Conservation (phyloP, 2,329 filamentous ascomycete species). For the Coleophoma cylindrospora region DNA sequence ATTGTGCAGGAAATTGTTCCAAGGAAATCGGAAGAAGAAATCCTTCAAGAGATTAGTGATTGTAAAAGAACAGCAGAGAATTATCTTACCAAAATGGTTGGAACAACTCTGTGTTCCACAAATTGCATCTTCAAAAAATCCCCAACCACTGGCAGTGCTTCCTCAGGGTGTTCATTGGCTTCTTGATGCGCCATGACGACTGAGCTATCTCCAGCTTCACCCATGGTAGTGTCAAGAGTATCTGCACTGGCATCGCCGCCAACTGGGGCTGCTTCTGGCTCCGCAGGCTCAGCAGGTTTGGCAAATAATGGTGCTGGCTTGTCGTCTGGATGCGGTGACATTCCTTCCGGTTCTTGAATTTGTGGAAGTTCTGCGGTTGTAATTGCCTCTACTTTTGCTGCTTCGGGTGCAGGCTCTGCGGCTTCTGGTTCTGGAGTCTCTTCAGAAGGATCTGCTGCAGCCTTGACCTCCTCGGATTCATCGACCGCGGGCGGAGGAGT, state of each 20-base stretch:
- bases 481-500: constrained; percentile 17
- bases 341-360: constrained; percentile 14
- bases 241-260: constrained; percentile 9
- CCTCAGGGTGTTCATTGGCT: constrained; percentile 7
- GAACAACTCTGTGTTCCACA: constrained; percentile 89
- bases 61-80: neutral
- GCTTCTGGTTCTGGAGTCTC: constrained; percentile 16
- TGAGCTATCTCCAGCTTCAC: constrained; percentile 24
- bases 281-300: constrained; percentile 3
- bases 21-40: constrained; percentile 97
- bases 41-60: constrained; percentile 47
- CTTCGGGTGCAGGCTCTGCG: constrained; percentile 6
- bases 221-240: constrained; percentile 26
- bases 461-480: constrained; percentile 10
- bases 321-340: constrained; percentile 59
- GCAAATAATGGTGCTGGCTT: constrained; percentile 63
- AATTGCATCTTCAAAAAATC: constrained; percentile 96
- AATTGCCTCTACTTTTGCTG: constrained; percentile 2
- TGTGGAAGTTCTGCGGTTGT: constrained; percentile 5
- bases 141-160: constrained; percentile 68
- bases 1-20: constrained; percentile 99
- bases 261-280: constrained; percentile 15
- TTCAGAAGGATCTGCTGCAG: constrained; percentile 15
- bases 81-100: constrained; percentile 79
- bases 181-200: constrained; percentile 22